Base-by-base conservation (phyloP, 495 filamentous ascomycete genomes). In the Penicillium tannophilum region DNA sequence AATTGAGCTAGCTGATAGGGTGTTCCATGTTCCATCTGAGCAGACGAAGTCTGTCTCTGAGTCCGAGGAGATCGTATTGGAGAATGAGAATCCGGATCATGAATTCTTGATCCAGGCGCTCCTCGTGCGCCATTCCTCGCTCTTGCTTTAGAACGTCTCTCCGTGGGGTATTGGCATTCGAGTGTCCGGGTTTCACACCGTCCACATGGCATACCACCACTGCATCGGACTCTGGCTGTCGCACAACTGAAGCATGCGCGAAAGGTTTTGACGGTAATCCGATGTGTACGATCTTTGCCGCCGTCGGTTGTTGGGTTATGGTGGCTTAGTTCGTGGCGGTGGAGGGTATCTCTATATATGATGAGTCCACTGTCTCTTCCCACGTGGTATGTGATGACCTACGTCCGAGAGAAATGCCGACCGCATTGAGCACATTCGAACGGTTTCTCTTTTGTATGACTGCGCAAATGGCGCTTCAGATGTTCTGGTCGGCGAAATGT, bases 401-500 rank as follows among this genome's bases (percentile, higher is more conserved):
- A 83, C 78, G 76, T 84, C 67, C 78, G 75, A 19, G 86, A 86
- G 66, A 91, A 91, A 57, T 87, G 82, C 51, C 88, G 83, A 24
- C 81, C 79, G 67, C 88, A 91, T 61, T 84, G 79, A 9, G 79
- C 72, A 63, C 88, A 91, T 60, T 85, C 82, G 62, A 89, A 89
- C 0, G 83, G 84, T 62, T 87, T 88, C 66, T 88, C 86, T 58
- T 86, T 88, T 1, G 85, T 86, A 65, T 91, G 88, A 48, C 86
- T 88, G 42, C 88, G 81, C 59, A 88, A 76, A 70, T 91, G 88
- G 31, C 88, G 79, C 70, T 89, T 91, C 43, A 91, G 67, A 71
- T 91, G 88, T 64, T 91, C 88, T 17, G 85, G 79, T 63, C 88
- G 73, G 42, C 86, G 83, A 65, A 91, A 91, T 10, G 80, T 82